phyloP scores from a whole-genome alignment of 2,329 filamentous ascomycete genomes.

The Magnaporthiopsis incrustans region DNA sequence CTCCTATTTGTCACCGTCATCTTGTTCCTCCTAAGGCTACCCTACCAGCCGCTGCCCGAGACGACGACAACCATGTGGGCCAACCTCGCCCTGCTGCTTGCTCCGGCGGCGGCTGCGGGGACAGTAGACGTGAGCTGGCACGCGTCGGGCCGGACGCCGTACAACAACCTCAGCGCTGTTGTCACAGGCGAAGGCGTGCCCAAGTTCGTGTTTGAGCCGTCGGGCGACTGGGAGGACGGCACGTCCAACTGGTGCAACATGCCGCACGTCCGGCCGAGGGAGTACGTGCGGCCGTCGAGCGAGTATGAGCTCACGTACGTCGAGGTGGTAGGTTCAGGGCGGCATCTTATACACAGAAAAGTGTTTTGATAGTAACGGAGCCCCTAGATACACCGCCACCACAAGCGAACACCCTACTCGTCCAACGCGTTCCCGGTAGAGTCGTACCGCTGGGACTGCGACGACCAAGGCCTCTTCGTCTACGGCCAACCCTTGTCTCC shows the following conservation, averaged over 20 bases:
- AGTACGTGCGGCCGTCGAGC: conserved; percentile 48
- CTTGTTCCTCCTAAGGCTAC: not conserved
- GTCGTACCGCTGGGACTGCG: conserved; percentile 64
- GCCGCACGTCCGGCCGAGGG: conserved; percentile 64
- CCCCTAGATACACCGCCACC: conserved; percentile 65
- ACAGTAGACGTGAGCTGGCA: conserved; percentile 19
- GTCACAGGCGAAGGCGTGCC: conserved; percentile 44
- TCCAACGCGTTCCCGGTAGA: conserved; percentile 70
- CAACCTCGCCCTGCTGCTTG: not conserved
- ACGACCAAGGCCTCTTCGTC: conserved; percentile 61
- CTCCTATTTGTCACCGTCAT: not conserved
- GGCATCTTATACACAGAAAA: not conserved
- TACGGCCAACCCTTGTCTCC: conserved; percentile 49
- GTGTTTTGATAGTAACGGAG: not conserved
- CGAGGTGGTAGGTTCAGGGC: conserved; percentile 51
- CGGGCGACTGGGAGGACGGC: conserved; percentile 45
- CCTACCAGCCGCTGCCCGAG: not conserved
- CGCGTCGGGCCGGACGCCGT: conserved; percentile 16
- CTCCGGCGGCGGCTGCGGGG: conserved; percentile 5
- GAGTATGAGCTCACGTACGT: conserved; percentile 66
- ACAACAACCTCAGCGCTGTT: conserved; percentile 23
- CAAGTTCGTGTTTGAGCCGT: conserved; percentile 67
- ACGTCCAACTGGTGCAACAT: conserved; percentile 82
- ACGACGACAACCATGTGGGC: not conserved
- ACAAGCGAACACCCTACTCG: conserved; percentile 76